These are phyloP conservation scores for Linnemannia hyalina DNA, from an alignment of 192 early-diverging fungal species.

Conservation along the genomic window DNA sequence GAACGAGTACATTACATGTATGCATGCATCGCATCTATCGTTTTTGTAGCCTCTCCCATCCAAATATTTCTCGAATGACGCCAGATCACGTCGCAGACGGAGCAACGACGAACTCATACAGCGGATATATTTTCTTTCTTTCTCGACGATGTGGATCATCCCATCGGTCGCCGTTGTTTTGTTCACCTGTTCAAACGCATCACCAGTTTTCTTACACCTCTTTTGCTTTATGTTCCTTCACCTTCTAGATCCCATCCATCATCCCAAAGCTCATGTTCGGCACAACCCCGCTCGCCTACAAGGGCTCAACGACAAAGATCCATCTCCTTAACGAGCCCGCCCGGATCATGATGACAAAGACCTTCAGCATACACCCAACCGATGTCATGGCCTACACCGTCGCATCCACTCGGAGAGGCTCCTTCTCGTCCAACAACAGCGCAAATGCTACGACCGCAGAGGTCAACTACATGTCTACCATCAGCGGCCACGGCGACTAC, in stretches of 20 bases:
- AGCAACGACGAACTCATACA: neutral
- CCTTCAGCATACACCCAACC: constrained; percentile 51
- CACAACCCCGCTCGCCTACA: constrained; percentile 64
- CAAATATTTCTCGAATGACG: constrained; percentile 12
- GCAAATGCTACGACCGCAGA: constrained; percentile 16
- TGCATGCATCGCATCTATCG: neutral
- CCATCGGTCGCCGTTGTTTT: neutral
- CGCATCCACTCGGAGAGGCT: constrained; percentile 41
- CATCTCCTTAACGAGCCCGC: constrained; percentile 51
- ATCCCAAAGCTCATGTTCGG: constrained; percentile 68
- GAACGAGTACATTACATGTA: too few relatives aligned
- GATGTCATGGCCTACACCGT: constrained; percentile 40
- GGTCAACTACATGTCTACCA: constrained; percentile 33
- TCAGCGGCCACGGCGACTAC: constrained; percentile 45
- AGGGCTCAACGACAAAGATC: constrained; percentile 64
- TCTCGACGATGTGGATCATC: too few relatives aligned
- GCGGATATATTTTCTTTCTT: neutral
- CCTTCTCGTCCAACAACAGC: constrained; percentile 49
- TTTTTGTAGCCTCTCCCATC: neutral
- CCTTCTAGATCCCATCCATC: constrained; percentile 44
- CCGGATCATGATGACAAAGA: constrained; percentile 54
- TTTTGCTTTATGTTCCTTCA: neutral
- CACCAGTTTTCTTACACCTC: neutral
- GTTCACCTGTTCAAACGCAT: neutral
- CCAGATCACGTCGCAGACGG: constrained; percentile 24